These are phyloP conservation scores for Diospyros kaki DNA, from an alignment of 148 eudicot species.

Conservation along the genomic window DNA sequence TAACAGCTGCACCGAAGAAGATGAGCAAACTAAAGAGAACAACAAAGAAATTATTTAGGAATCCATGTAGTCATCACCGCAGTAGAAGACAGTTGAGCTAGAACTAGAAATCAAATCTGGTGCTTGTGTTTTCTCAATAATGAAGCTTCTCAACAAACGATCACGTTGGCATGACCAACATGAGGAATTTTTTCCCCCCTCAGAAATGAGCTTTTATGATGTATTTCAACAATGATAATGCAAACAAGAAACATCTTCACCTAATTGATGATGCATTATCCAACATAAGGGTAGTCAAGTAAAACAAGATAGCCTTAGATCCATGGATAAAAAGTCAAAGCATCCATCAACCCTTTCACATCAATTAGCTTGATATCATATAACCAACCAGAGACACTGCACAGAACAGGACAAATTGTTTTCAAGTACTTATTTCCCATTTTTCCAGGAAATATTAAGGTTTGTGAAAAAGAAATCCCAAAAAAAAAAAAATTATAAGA, in stretches of 20 bases:
- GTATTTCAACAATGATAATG: neutral
- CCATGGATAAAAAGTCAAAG: neutral
- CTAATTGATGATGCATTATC: neutral
- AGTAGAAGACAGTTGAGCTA: neutral
- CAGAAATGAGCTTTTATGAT: neutral
- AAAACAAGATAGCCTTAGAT: neutral
- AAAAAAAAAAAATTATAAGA: neutral
- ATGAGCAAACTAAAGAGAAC: neutral
- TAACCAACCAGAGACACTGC: neutral
- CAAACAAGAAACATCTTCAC: neutral
- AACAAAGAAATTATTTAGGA: neutral
- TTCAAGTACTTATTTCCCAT: neutral
- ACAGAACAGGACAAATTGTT: neutral
- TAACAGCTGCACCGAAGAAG: neutral
- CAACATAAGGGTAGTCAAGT: neutral
- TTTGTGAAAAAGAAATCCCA: neutral
- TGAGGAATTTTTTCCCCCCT: no score
- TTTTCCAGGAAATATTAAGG: neutral
- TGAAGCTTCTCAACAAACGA: neutral
- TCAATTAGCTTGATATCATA: conserved; percentile 3
- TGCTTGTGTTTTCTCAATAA: neutral
- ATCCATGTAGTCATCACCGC: neutral
- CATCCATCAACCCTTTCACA: neutral
- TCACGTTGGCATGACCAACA: no score
- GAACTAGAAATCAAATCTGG: neutral